A percentile compares a stretch with the other conserved stretches of the same genome.
phyloP scores from a whole-genome alignment of 768 basidiomycete genomes.

The Gymnopilus dilepis region DNA sequence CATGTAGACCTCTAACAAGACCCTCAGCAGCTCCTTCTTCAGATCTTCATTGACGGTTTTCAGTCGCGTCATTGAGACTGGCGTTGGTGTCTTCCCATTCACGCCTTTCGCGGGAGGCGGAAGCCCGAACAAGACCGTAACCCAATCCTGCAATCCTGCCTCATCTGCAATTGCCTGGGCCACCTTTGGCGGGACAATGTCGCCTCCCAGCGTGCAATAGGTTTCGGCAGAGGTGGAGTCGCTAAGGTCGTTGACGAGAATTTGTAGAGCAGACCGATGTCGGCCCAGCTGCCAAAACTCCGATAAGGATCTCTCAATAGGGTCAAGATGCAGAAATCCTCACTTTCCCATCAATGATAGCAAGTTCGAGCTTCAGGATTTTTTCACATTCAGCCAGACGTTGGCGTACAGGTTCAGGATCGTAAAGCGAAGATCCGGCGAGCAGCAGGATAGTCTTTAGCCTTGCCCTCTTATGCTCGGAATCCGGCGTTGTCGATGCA shows the following conservation, averaged over 20 bases:
- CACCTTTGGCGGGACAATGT: slow-evolving; percentile 66
- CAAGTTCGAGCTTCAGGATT: slow-evolving; percentile 71
- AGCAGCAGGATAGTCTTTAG: slow-evolving; percentile 82
- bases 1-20: slow-evolving; percentile 85
- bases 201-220: slow-evolving; percentile 84
- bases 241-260: slow-evolving; percentile 70
- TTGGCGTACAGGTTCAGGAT: slow-evolving; percentile 51
- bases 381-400: slow-evolving; percentile 53
- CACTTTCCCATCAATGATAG: slow-evolving; percentile 83
- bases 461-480: slow-evolving; percentile 71
- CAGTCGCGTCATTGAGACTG: slow-evolving; percentile 32
- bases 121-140: slow-evolving; percentile 46
- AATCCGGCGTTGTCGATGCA: slow-evolving; percentile 82
- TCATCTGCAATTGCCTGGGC: slow-evolving; percentile 58
- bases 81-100: slow-evolving; percentile 26
- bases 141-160: slow-evolving; percentile 58
- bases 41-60: slow-evolving; percentile 50
- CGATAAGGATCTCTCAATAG: not conserved
- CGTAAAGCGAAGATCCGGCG: slow-evolving; percentile 75
- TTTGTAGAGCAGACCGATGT: slow-evolving; percentile 66
- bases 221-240: slow-evolving; percentile 83
- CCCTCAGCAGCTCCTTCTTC: slow-evolving; percentile 66
- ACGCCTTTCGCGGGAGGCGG: slow-evolving; percentile 28
- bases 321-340: slow-evolving; percentile 1
- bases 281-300: slow-evolving; percentile 40